phyloP scores from a whole-genome alignment of 352 stramenopile species.

The Pythium scleroteichum region DNA sequence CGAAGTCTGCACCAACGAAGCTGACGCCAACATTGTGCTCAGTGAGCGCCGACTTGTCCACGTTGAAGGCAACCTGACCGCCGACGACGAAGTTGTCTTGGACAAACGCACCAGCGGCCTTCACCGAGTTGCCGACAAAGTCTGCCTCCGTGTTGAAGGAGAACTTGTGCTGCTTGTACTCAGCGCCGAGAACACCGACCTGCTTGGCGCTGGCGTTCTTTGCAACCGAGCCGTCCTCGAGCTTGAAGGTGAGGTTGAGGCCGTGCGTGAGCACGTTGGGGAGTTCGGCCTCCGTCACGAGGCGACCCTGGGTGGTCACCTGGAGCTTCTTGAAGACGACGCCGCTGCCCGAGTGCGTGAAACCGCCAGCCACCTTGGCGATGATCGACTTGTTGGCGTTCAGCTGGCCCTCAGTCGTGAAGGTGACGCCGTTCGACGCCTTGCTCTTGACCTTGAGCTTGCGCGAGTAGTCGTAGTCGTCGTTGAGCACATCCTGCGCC shows the following conservation, averaged over 20 bases:
- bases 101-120: slow-evolving; percentile 48
- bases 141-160: slow-evolving; percentile 74
- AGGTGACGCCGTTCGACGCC: slow-evolving; percentile 79
- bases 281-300: slow-evolving; percentile 77
- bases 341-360: slow-evolving; percentile 64
- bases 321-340: slow-evolving; percentile 88
- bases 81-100: slow-evolving; percentile 70
- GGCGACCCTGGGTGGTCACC: slow-evolving; percentile 76
- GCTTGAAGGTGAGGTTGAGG: slow-evolving; percentile 83
- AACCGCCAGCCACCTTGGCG: slow-evolving; percentile 77
- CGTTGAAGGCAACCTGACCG: slow-evolving; percentile 75
- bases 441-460: slow-evolving; percentile 93
- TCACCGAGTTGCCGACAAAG: slow-evolving; percentile 74
- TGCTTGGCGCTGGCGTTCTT: slow-evolving; percentile 75
- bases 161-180: slow-evolving; percentile 80
- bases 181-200: slow-evolving; percentile 69
- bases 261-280: slow-evolving; percentile 75
- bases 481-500: slow-evolving; percentile 71
- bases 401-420: slow-evolving; percentile 84
- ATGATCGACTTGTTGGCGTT: slow-evolving; percentile 84
- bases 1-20: slow-evolving; percentile 68
- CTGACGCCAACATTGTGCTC: slow-evolving; percentile 80
- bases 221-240: slow-evolving; percentile 77
- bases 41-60: slow-evolving; percentile 76
- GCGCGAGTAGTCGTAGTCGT: slow-evolving; percentile 90